These are phyloP conservation scores for Scleromitrula shiraiana DNA, from an alignment of 2,329 filamentous ascomycete genomes.

Conservation along the genomic window DNA sequence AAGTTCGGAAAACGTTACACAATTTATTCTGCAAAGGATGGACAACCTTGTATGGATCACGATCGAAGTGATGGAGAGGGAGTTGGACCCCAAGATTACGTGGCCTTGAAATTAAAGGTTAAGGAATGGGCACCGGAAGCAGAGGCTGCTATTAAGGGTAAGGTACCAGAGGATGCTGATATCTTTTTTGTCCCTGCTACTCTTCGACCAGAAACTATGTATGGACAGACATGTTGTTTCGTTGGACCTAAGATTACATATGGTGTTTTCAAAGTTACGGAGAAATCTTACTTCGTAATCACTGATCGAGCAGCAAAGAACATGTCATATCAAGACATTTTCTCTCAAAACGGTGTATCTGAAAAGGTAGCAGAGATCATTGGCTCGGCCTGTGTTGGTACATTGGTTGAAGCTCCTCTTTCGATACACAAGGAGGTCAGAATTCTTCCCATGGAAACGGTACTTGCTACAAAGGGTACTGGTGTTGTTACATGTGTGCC, in stretches of 20 bases:
- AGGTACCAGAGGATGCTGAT: conserved; percentile 68
- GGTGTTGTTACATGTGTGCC: conserved; percentile 94
- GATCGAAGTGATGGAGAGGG: conserved; percentile 76
- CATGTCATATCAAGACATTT: conserved; percentile 90
- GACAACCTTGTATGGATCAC: conserved; percentile 82
- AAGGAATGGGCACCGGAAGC: conserved; percentile 80
- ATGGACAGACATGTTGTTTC: conserved; percentile 94
- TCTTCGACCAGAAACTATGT: conserved; percentile 95
- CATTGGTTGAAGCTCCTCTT: conserved; percentile 82
- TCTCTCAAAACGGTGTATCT: conserved; percentile 67
- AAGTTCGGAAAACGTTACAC: conserved; percentile 91
- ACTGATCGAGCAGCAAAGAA: conserved; percentile 81
- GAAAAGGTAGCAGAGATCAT: conserved; percentile 67
- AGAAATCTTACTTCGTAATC: conserved; percentile 75
- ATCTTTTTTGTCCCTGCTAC: conserved; percentile 91
- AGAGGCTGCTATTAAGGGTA: conserved; percentile 62
- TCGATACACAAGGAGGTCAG: conserved; percentile 78
- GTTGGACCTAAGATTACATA: conserved; percentile 86
- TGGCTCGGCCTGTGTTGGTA: conserved; percentile 77
- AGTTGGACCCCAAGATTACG: conserved; percentile 83
- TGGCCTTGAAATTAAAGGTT: conserved; percentile 82
- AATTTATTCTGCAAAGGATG: conserved; percentile 84
- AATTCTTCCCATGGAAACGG: conserved; percentile 90
- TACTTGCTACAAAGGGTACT: conserved; percentile 88
- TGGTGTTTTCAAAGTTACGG: conserved; percentile 72